Evolutionary conservation across 129 eudicot species (phyloP).

Genomic region (Dittrichia graveolens): DNA sequence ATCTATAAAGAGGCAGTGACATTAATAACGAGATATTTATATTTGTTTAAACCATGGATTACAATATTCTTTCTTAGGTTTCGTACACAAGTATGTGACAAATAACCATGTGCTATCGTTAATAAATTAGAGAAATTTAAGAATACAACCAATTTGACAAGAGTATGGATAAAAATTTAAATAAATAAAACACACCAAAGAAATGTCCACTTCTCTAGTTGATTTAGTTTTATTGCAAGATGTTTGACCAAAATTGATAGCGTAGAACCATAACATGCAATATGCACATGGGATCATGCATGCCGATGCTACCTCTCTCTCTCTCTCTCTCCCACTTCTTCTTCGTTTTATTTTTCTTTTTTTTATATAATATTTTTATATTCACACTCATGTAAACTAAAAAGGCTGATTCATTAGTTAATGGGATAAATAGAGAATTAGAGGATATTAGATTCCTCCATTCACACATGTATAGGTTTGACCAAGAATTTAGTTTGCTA

Average conservation of each 20-base stretch:
- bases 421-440: background rate
- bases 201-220: slow-evolving; percentile 9
- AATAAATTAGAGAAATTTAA: no score
- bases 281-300: slow-evolving; percentile 49
- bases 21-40: no score
- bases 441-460: slow-evolving; percentile 6
- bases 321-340: background rate
- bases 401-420: slow-evolving; percentile 15
- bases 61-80: background rate
- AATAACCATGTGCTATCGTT: background rate
- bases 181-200: background rate
- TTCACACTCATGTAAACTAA: background rate
- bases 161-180: background rate
- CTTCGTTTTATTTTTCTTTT: background rate
- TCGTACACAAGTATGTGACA: background rate
- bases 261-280: slow-evolving; percentile 39
- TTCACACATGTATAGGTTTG: slow-evolving; percentile 17
- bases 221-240: slow-evolving; percentile 25
- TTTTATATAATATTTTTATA: background rate
- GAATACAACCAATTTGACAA: background rate
- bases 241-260: slow-evolving; percentile 36
- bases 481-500: slow-evolving; percentile 3
- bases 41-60: background rate
- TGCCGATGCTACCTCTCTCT: slow-evolving; percentile 15
- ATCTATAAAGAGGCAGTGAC: no score